Evolutionary conservation across 2,329 filamentous ascomycete genomes (phyloP), one percentile per base, ranked within the genome.

Genomic region (Apiospora pterosperma): DNA sequence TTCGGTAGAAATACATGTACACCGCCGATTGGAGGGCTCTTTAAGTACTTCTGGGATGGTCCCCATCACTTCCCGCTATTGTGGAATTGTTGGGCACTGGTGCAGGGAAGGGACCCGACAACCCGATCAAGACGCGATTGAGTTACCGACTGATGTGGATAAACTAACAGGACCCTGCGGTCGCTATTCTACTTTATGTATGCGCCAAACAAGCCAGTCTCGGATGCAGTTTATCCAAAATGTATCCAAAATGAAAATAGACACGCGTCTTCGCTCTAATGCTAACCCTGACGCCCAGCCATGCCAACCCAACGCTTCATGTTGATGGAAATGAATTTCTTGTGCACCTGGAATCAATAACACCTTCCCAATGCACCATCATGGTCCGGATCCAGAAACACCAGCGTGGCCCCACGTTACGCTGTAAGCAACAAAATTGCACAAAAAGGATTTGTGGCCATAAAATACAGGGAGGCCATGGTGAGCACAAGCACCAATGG

Each of bases 281-380:
- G 48, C 28, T 55, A 10, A 34, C 12, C 28, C 48, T 19, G 48
- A 55, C 48, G 28, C 48, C 48, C 48, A 34, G 28, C 28, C 48
- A 34, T 55, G 48, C 44, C n/a, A 52, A 52, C 25, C 44, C n/a
- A 52, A 52, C 25, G 44, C 25, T 31, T 19, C 25, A 25, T 31
- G 25, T n/a, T 31, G 44, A 31, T 19, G 25, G 28, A 34, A 55
- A 21, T 55, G 28, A 34, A 10, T 21, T n/a, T 55, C 48, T 21
- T 34, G 48, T 34, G 48, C 48, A 55, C 28, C 28, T 10, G 48
- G 48, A 55, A 55, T 34, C 48, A 34, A 55, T 55, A 55, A 55
- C 48, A 55, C 48, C 48, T 55, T 55, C 48, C 48, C 48, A 55
- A 55, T 55, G 44, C 44, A 52, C 44, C 44, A 31, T 52, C 25